Percentiles rank a stretch among this genome's conserved stretches.
phyloP scores from a whole-genome alignment of 1,139 yeast species.

The Saccharomyces pastorianus region DNA sequence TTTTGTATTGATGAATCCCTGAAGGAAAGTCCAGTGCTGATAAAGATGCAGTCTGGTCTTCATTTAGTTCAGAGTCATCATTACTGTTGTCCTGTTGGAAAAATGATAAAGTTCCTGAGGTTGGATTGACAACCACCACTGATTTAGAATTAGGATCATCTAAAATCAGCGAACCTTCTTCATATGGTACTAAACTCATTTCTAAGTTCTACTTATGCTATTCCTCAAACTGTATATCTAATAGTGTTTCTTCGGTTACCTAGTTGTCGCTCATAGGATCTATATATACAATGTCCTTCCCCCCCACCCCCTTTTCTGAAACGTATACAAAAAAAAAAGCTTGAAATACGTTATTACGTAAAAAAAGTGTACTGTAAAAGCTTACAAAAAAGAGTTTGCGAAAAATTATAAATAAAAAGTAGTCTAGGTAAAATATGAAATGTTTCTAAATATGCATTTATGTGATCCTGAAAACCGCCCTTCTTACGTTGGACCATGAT shows the following conservation, averaged over 20 bases:
- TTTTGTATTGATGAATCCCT: slow-evolving; percentile 2
- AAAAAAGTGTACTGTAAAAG: neutral
- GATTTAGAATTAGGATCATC: slow-evolving; percentile 27
- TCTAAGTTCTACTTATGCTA: neutral
- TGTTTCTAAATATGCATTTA: neutral
- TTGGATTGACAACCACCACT: slow-evolving; percentile 26
- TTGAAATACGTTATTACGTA: neutral
- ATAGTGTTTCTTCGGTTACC: neutral
- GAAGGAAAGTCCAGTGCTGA: slow-evolving; percentile 2
- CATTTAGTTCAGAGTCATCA: neutral
- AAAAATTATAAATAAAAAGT: neutral
- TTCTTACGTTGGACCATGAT: neutral
- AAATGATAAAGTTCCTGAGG: slow-evolving; percentile 20
- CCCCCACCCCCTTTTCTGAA: neutral
- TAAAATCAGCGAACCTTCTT: slow-evolving; percentile 24
- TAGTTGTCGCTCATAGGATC: neutral
- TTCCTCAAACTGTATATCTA: neutral
- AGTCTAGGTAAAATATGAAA: neutral
- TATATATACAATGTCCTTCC: neutral
- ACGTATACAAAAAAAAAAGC: neutral
- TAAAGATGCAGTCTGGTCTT: slow-evolving; percentile 1
- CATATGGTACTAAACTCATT: slow-evolving; percentile 28
- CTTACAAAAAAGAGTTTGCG: neutral
- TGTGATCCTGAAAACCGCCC: neutral
- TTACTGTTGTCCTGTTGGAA: slow-evolving; percentile 15